phyloP scores from a whole-genome alignment of 352 stramenopile genomes.

The Phytopythium litorale region DNA sequence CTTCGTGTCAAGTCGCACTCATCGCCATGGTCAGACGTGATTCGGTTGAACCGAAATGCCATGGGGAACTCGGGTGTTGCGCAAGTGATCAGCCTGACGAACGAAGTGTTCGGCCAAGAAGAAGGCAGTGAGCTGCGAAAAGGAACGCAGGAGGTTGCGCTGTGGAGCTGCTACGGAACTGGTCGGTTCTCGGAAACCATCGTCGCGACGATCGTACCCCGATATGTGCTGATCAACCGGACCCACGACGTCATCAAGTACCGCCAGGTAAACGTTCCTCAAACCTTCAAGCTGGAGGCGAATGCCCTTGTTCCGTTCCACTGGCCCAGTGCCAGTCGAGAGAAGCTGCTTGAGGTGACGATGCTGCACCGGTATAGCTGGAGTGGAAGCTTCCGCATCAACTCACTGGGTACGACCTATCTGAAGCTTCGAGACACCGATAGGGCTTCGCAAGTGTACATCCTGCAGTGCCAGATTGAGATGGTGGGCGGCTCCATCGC shows the following conservation, averaged over 20 bases:
- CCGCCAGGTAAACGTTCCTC: slow-evolving; percentile 67
- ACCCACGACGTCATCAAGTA: slow-evolving; percentile 84
- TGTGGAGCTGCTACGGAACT: slow-evolving; percentile 85
- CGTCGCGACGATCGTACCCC: slow-evolving; percentile 79
- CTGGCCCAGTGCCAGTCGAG: slow-evolving; percentile 69
- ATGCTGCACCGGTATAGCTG: slow-evolving; percentile 79
- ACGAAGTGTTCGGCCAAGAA: slow-evolving; percentile 52
- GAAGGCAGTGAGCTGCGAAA: slow-evolving; percentile 59
- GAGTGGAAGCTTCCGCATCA: slow-evolving; percentile 85
- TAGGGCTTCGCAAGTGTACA: slow-evolving; percentile 77
- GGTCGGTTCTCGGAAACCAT: slow-evolving; percentile 84
- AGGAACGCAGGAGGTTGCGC: slow-evolving; percentile 71
- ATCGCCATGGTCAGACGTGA: slow-evolving; percentile 81
- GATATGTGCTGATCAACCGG: slow-evolving; percentile 87
- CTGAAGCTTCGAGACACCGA: slow-evolving; percentile 78
- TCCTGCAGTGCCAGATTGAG: slow-evolving; percentile 86
- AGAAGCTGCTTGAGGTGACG: slow-evolving; percentile 85
- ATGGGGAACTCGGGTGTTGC: slow-evolving; percentile 87
- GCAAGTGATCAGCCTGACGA: slow-evolving; percentile 84
- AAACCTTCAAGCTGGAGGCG: slow-evolving; percentile 62
- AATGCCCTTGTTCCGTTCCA: slow-evolving; percentile 85
- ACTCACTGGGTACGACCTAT: slow-evolving; percentile 83
- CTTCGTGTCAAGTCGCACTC: slow-evolving; percentile 70
- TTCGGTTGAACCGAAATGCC: slow-evolving; percentile 83
- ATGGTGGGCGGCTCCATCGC: slow-evolving; percentile 83